These are phyloP conservation scores for Russula compacta DNA, from an alignment of 768 basidiomycete genomes.

Conservation along the genomic window DNA sequence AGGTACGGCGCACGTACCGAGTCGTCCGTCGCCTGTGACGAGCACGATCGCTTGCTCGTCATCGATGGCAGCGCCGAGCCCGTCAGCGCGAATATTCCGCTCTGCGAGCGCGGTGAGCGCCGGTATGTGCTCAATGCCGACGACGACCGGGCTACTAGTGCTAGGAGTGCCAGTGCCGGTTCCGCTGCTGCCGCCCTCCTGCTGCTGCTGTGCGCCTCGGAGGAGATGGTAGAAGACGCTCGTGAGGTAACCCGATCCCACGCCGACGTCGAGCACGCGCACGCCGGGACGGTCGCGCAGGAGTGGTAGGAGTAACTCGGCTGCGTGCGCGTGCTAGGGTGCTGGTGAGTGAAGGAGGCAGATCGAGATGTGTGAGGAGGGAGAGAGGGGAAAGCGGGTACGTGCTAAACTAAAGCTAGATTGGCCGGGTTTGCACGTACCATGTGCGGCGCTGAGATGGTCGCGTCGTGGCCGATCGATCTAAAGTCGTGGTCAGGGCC, in stretches of 20 bases:
- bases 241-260: conserved; percentile 79
- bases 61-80: conserved; percentile 45
- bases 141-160: conserved; percentile 30
- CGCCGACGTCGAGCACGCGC: conserved; percentile 82
- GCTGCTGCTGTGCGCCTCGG: conserved; percentile 13
- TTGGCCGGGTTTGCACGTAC: neutral
- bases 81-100: conserved; percentile 59
- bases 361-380: neutral
- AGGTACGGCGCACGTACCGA: conserved; percentile 36
- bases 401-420: neutral
- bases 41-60: conserved; percentile 47
- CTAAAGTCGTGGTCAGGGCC: neutral
- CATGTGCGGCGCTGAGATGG: conserved; percentile 86
- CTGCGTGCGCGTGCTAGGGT: conserved; percentile 72
- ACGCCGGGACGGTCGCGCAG: conserved; percentile 46
- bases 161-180: neutral
- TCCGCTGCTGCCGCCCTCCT: conserved; percentile 26
- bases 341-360: neutral
- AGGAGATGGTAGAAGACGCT: conserved; percentile 77
- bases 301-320: conserved; percentile 65
- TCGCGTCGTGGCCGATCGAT: conserved; percentile 76
- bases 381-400: neutral
- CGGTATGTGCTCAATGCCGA: conserved; percentile 88
- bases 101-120: conserved; percentile 66
- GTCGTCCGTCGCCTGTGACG: conserved; percentile 69